These are phyloP conservation scores for Kitagawia praeruptora DNA, from an alignment of 129 eudicot species.

Conservation along the genomic window DNA sequence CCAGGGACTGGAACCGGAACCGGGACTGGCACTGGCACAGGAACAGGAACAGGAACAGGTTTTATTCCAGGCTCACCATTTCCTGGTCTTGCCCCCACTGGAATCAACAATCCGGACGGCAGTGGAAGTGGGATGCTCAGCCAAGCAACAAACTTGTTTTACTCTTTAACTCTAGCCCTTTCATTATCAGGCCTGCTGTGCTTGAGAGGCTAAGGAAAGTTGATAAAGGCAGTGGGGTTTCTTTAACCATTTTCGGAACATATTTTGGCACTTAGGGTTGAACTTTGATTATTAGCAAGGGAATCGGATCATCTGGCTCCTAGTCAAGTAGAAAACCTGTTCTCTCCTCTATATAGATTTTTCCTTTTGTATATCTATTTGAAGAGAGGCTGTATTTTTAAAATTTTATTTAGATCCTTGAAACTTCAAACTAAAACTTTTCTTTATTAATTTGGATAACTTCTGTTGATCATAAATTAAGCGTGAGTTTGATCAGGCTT, in stretches of 20 bases:
- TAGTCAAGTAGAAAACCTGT: slow-evolving; percentile 23
- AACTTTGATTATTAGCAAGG: slow-evolving; percentile 1
- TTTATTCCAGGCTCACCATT: slow-evolving; percentile 3
- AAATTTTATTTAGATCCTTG: slow-evolving; percentile 8
- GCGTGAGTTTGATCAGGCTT: neutral
- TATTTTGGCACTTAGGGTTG: slow-evolving; percentile 21
- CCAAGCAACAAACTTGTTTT: slow-evolving; percentile 12
- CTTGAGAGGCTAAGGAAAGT: slow-evolving; percentile 20
- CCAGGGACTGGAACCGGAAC: slow-evolving; percentile 5
- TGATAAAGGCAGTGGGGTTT: slow-evolving; percentile 8
- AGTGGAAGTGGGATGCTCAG: slow-evolving; percentile 24
- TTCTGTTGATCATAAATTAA: neutral
- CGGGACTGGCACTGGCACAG: slow-evolving; percentile 10
- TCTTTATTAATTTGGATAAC: neutral
- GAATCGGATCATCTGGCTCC: slow-evolving; percentile 27
- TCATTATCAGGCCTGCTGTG: slow-evolving; percentile 36
- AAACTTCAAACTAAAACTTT: slow-evolving; percentile 6
- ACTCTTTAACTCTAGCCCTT: slow-evolving; percentile 22
- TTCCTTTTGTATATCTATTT: slow-evolving; percentile 36
- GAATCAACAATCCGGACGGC: slow-evolving; percentile 31
- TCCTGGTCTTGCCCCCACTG: slow-evolving; percentile 40
- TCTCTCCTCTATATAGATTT: slow-evolving; percentile 26
- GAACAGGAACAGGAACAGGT: neutral
- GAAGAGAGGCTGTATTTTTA: slow-evolving; percentile 26
- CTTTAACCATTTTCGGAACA: slow-evolving; percentile 20